Evolutionary conservation across 331 rosid species (phyloP).

Genomic region (Acacia concinna): DNA sequence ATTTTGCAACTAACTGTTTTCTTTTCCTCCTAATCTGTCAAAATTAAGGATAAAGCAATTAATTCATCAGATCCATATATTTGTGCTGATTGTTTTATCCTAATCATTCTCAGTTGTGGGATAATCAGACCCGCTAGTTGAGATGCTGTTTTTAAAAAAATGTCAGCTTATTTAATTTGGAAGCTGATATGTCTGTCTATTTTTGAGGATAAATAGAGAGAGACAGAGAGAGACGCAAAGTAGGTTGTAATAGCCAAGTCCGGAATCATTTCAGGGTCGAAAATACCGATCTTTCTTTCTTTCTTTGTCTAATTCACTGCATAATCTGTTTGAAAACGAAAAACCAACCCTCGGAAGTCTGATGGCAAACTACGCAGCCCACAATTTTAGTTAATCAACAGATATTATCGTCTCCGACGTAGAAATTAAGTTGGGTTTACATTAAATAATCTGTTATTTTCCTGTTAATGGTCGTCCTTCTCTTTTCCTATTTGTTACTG

Average conservation of each 20-base stretch:
- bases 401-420: neutral
- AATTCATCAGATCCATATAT: neutral
- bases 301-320: constrained; percentile 1
- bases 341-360: neutral
- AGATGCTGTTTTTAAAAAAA: neutral
- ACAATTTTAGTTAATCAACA: neutral
- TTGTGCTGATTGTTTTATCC: neutral
- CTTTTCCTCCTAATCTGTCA: neutral
- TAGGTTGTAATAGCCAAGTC: neutral
- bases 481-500: neutral
- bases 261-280: neutral
- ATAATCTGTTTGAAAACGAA: constrained; percentile 21
- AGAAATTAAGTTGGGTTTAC: neutral
- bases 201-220: neutral
- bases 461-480: neutral
- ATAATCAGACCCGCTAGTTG: neutral
- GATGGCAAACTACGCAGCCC: neutral
- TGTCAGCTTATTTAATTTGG: neutral
- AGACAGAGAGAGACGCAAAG: neutral
- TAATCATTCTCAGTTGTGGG: neutral
- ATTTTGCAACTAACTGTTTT: neutral
- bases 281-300: neutral
- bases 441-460: neutral
- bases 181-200: neutral
- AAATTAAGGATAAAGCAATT: neutral